These are phyloP conservation scores for Colletotrichum graminicola DNA, from an alignment of 2,329 filamentous ascomycete species.

Conservation along the genomic window DNA sequence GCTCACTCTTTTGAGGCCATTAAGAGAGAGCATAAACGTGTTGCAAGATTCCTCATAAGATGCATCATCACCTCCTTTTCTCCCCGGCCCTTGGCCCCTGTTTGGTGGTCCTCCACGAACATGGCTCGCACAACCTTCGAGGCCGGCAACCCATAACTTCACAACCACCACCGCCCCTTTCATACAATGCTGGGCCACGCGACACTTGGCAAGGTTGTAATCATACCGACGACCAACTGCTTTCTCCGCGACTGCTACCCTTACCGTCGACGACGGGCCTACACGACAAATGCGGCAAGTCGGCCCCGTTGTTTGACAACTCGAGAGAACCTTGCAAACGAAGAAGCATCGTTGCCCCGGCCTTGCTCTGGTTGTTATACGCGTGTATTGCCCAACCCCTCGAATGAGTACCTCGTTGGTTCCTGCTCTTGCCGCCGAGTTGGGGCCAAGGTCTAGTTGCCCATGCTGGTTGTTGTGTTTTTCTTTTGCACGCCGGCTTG, in stretches of 20 bases:
- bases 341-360: background rate
- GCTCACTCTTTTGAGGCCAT: background rate
- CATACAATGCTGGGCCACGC: background rate
- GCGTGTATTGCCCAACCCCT: background rate
- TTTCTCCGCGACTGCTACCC: too few relatives aligned
- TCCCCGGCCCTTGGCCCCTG: background rate
- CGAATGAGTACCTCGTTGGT: background rate
- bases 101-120: background rate
- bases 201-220: background rate
- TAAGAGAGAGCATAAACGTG: background rate
- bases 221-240: too few relatives aligned
- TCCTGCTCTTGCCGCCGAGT: background rate
- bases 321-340: background rate
- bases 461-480: background rate
- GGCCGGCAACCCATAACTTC: background rate
- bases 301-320: background rate
- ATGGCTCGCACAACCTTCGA: background rate
- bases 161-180: background rate
- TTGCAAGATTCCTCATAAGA: background rate
- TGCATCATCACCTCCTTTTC: background rate
- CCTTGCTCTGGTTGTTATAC: background rate
- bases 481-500: background rate
- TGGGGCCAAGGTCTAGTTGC: background rate
- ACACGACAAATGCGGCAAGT: constrained; percentile 1
- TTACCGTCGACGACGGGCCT: background rate